A percentile compares a stretch with the other conserved stretches of the same genome.
phyloP scores from a whole-genome alignment of 768 basidiomycete genomes.

The Trametes coccinea region DNA sequence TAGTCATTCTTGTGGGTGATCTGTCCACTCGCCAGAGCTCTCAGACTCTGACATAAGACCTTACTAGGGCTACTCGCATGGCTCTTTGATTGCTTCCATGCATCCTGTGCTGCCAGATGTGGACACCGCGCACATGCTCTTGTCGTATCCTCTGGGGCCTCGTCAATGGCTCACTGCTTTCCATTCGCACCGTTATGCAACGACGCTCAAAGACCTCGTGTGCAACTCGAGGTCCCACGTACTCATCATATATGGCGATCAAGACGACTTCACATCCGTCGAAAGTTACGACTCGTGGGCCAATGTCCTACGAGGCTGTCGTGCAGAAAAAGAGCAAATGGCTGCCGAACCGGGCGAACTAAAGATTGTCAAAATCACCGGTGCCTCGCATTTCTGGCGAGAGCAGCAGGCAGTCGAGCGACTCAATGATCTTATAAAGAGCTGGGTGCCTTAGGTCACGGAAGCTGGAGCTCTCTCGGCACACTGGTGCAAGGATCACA shows the following conservation, averaged over 20 bases:
- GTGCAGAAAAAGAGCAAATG: conserved; percentile 5
- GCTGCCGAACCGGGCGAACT: conserved; percentile 30
- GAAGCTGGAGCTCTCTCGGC: not conserved
- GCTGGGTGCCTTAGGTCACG: conserved; percentile 20
- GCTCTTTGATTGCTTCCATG: conserved; percentile 69
- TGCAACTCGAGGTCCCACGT: conserved; percentile 48
- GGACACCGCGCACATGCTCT: conserved; percentile 61
- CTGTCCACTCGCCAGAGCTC: not conserved
- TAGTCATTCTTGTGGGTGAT: conserved; percentile 62
- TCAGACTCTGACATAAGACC: not conserved
- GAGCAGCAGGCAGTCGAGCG: conserved; percentile 24
- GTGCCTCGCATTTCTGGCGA: conserved; percentile 71
- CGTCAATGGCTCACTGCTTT: conserved; percentile 72
- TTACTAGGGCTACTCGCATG: conserved; percentile 80
- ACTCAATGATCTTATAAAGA: conserved; percentile 15
- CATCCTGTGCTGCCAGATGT: conserved; percentile 56
- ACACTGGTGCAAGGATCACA: no score
- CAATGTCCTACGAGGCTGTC: conserved; percentile 34
- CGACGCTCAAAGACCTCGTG: conserved; percentile 52
- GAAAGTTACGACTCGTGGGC: conserved; percentile 59
- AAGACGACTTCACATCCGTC: conserved; percentile 68
- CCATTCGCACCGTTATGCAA: conserved; percentile 52
- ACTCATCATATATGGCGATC: conserved; percentile 65
- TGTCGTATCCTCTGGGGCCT: conserved; percentile 77
- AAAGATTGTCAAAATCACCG: conserved; percentile 40